These are phyloP conservation scores for Phycomyces nitens DNA, from an alignment of 192 early-diverging fungal species.

Conservation along the genomic window DNA sequence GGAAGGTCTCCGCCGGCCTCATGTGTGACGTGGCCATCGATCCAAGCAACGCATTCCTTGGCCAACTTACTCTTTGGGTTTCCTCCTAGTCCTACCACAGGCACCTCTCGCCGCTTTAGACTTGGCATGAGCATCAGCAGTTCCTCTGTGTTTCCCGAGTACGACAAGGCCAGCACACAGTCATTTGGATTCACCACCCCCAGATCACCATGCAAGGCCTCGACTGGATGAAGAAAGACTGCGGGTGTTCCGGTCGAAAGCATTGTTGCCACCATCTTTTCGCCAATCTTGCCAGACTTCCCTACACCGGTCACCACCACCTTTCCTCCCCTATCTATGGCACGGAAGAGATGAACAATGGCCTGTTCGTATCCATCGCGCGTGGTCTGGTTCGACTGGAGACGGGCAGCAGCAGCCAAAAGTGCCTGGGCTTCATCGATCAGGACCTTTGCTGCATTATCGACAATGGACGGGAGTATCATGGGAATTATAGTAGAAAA, in stretches of 20 bases:
- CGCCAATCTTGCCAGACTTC: constrained; percentile 47
- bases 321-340: constrained; percentile 40
- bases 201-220: constrained; percentile 46
- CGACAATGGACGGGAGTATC: constrained; percentile 8
- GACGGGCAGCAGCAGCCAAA: constrained; percentile 28
- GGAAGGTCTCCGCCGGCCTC: constrained; percentile 41
- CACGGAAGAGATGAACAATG: constrained; percentile 28
- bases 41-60: constrained; percentile 36
- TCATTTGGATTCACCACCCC: constrained; percentile 34
- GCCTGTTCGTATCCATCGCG: constrained; percentile 36
- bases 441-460: constrained; percentile 36
- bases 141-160: constrained; percentile 46
- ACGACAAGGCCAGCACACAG: constrained; percentile 40
- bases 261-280: constrained; percentile 44
- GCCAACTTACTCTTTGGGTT: constrained; percentile 39
- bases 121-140: constrained; percentile 34
- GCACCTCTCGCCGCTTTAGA: constrained; percentile 35
- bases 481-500: not conserved
- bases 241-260: constrained; percentile 37
- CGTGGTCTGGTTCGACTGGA: constrained; percentile 2
- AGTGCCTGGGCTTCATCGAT: constrained; percentile 36
- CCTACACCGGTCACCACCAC: constrained; percentile 46
- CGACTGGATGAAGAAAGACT: constrained; percentile 42
- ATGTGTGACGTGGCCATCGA: constrained; percentile 36
- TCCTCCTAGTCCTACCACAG: constrained; percentile 41